phyloP scores from a whole-genome alignment of 140 eudicot species.

The Erigeron philadelphicus region DNA sequence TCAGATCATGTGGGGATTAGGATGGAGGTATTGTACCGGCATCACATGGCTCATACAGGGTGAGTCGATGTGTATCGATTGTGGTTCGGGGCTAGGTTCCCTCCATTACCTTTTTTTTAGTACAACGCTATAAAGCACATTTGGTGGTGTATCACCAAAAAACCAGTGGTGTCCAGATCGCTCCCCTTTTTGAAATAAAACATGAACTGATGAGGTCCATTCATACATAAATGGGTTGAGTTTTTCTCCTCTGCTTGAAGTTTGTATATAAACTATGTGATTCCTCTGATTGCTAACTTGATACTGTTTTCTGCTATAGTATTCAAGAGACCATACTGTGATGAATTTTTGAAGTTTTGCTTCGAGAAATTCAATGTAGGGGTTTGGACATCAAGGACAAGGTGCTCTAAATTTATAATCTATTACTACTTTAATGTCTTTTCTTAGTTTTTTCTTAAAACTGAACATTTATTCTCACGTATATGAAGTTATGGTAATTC shows the following conservation, averaged over 20 bases:
- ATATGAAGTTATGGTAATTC: background rate
- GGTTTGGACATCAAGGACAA: conserved; percentile 80
- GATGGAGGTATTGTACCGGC: no score
- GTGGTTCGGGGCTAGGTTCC: no score
- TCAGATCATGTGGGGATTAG: no score
- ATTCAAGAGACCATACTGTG: conserved; percentile 80
- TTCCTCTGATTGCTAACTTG: conserved; percentile 19
- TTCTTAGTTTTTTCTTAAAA: background rate
- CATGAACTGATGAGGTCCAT: background rate
- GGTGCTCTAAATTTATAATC: conserved; percentile 34
- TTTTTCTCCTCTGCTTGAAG: background rate
- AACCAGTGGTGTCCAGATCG: no score
- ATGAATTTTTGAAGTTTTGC: conserved; percentile 78
- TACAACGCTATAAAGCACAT: no score
- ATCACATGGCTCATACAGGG: no score
- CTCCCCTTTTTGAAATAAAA: background rate
- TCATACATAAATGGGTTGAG: background rate
- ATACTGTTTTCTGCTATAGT: conserved; percentile 34
- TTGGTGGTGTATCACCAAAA: no score
- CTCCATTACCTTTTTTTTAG: no score
- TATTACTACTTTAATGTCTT: conserved; percentile 8
- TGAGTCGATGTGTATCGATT: no score
- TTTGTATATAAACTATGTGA: background rate
- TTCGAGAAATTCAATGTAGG: conserved; percentile 75
- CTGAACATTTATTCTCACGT: conserved; percentile 9